Evolutionary conservation across 1,284 basidiomycete species (phyloP).

Genomic region (Heliocybe sulcata): DNA sequence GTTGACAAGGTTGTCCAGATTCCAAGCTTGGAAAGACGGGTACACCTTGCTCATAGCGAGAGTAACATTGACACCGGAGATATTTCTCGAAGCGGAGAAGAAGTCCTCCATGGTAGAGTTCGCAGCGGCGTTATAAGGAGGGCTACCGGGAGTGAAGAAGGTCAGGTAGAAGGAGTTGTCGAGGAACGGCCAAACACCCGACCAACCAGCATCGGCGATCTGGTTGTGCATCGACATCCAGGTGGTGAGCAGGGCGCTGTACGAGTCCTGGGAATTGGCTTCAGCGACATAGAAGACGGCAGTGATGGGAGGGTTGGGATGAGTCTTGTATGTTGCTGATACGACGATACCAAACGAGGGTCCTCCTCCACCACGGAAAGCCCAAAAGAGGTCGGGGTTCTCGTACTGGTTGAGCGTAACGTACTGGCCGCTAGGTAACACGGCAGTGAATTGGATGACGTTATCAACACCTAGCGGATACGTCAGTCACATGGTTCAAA

Average conservation of each 20-base stretch:
- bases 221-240: not conserved
- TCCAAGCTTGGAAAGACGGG: not conserved
- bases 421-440: constrained; percentile 27
- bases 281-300: not conserved
- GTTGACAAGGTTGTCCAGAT: not conserved
- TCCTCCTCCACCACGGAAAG: constrained; percentile 17
- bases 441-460: constrained; percentile 25
- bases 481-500: not conserved
- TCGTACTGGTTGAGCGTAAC: constrained; percentile 20
- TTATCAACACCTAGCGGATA: constrained; percentile 24
- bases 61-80: not conserved
- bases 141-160: not conserved
- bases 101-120: not conserved
- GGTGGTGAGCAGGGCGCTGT: not conserved
- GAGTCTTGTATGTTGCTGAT: not conserved
- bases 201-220: not conserved
- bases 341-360: not conserved
- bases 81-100: not conserved
- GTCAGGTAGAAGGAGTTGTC: not conserved
- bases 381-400: constrained; percentile 32
- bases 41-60: not conserved
- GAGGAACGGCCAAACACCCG: not conserved
- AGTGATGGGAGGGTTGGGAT: not conserved
- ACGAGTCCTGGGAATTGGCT: not conserved
- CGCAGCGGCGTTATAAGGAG: not conserved